phyloP scores from a whole-genome alignment of 225 moss, liverwort and hornwort species.

The Bryum argenteum region DNA sequence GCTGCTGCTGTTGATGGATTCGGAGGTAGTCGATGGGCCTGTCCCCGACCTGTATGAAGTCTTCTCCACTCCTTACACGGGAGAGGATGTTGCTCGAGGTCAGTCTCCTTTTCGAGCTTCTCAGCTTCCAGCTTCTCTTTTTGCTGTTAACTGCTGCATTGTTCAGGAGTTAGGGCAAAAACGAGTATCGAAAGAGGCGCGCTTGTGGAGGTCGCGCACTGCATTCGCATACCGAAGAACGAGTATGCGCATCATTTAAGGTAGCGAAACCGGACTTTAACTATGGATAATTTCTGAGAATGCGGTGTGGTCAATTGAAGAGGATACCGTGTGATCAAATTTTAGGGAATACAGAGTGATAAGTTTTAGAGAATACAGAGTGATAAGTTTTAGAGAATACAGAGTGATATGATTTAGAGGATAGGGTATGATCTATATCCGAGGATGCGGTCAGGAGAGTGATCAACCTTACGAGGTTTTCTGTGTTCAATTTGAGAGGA shows the following conservation, averaged over 20 bases:
- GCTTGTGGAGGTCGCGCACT: slow-evolving; percentile 53
- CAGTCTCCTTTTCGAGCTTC: background rate
- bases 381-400: no score
- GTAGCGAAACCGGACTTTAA: slow-evolving; percentile 3
- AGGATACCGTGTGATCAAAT: no score
- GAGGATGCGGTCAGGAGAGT: no score
- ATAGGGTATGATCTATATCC: no score
- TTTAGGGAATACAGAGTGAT: no score
- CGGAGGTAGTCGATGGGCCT: background rate
- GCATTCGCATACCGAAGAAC: slow-evolving; percentile 44
- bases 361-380: no score
- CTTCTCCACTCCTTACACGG: slow-evolving; percentile 46
- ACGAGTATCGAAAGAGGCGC: slow-evolving; percentile 36
- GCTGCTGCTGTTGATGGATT: slow-evolving; percentile 24
- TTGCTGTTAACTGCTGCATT: background rate
- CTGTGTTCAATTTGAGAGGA: no score
- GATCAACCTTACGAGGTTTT: no score
- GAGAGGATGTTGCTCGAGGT: slow-evolving; percentile 50
- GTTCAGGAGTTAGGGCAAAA: slow-evolving; percentile 47
- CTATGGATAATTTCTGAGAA: no score
- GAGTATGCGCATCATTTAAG: slow-evolving; percentile 44
- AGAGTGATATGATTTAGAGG: no score
- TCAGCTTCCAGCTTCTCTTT: no score
- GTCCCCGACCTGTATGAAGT: slow-evolving; percentile 31
- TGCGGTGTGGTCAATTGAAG: no score